Conservation (phyloP, 139 green algal genomes). For the Closterium sp. region DNA sequence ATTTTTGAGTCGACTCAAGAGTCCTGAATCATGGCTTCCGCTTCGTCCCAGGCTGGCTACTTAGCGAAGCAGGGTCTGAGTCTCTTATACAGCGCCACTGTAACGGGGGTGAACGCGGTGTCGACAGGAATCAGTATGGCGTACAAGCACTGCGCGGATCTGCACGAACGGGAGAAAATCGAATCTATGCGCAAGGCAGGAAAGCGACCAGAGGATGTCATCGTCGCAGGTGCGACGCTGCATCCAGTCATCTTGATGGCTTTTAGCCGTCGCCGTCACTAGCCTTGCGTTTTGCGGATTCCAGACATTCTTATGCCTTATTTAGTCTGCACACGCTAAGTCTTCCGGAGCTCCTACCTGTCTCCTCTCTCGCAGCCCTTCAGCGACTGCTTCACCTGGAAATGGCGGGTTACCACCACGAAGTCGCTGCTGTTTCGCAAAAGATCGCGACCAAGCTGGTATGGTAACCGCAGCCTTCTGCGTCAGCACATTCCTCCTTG, state of each 20-base stretch:
- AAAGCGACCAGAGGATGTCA: background rate
- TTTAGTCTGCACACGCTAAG: no score
- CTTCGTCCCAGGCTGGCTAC: background rate
- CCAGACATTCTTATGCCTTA: no score
- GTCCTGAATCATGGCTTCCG: background rate
- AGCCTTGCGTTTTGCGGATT: background rate
- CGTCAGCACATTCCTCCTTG: no score
- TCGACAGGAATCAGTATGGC: background rate
- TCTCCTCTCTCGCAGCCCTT: conserved; percentile 17
- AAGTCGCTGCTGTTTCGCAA: conserved; percentile 19
- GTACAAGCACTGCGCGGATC: background rate
- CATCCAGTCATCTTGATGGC: background rate
- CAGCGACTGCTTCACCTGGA: conserved; percentile 22
- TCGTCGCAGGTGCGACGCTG: background rate
- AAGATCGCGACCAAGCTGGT: conserved; percentile 20
- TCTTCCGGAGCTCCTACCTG: background rate
- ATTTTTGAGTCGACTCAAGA: background rate
- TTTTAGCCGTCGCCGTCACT: background rate
- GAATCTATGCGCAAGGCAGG: background rate
- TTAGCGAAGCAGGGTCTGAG: conserved; percentile 9
- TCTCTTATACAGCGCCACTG: background rate
- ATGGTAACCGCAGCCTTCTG: no score
- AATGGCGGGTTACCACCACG: conserved; percentile 36
- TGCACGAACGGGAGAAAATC: background rate
- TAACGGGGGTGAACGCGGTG: background rate